A percentile compares a stretch with the other conserved stretches of the same genome.
These are phyloP conservation scores for Alloteropsis semialata DNA, from an alignment of 176 grass and related monocot genomes.

Conservation along the genomic window DNA sequence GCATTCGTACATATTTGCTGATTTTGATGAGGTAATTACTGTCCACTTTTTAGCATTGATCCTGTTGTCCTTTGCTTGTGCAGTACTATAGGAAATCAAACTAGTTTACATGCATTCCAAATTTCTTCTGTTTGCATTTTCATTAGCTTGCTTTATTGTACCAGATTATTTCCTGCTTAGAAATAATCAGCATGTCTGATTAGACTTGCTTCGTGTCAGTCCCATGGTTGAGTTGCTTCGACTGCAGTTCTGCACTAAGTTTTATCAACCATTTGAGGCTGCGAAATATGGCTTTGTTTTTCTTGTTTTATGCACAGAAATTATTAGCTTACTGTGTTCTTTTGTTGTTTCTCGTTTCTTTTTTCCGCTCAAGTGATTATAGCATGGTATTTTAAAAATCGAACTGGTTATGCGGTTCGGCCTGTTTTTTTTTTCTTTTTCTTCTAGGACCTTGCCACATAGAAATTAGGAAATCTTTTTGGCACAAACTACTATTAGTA, in stretches of 20 bases:
- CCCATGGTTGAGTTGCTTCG: not conserved
- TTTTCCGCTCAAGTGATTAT: not conserved
- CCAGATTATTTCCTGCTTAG: not conserved
- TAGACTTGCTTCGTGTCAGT: not conserved
- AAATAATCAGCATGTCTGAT: not conserved
- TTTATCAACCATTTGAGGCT: not conserved
- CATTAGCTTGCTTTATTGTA: not conserved
- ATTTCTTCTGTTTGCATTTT: not conserved
- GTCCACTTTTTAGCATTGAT: slow-evolving; percentile 5
- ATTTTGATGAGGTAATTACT: slow-evolving; percentile 76
- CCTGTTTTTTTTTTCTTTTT: too few species aligned
- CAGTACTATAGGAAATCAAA: not conserved
- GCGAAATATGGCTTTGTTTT: not conserved
- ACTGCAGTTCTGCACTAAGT: not conserved
- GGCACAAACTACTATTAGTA: not conserved
- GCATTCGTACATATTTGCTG: slow-evolving; percentile 76
- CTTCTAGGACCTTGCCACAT: too few species aligned
- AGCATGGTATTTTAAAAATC: slow-evolving; percentile 2
- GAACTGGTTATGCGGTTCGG: not conserved
- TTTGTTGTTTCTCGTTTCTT: not conserved
- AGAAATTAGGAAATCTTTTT: not conserved
- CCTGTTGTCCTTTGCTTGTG: not conserved
- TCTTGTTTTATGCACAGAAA: not conserved
- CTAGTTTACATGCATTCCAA: not conserved
- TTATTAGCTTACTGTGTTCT: not conserved